Evolutionary conservation across 2,329 filamentous ascomycete genomes (phyloP).

Genomic region (Bisporella sp.): DNA sequence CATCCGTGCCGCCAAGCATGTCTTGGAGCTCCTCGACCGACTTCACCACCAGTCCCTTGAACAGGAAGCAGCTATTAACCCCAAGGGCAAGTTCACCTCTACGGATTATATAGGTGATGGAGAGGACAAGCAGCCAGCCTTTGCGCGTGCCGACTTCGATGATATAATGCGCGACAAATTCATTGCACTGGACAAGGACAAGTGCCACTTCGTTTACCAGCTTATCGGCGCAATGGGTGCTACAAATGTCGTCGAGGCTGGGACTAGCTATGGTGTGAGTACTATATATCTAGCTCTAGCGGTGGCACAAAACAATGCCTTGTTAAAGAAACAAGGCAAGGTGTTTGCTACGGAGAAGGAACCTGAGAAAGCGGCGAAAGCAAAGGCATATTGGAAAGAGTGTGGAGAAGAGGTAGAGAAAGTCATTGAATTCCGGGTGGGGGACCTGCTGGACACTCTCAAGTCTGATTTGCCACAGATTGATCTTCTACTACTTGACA

Average conservation of each 20-base stretch:
- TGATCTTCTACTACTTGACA: slow-evolving; percentile 54
- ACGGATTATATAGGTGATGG: slow-evolving; percentile 19
- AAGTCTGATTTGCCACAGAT: slow-evolving; percentile 37
- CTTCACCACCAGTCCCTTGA: slow-evolving; percentile 27
- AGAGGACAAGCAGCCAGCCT: slow-evolving; percentile 2
- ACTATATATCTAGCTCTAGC: slow-evolving; percentile 57
- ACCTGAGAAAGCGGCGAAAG: slow-evolving; percentile 41
- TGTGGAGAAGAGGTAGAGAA: slow-evolving; percentile 41
- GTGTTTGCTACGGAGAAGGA: slow-evolving; percentile 59
- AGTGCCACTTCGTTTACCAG: slow-evolving; percentile 49
- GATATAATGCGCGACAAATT: slow-evolving; percentile 47
- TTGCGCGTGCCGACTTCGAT: slow-evolving; percentile 20
- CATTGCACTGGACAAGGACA: slow-evolving; percentile 52
- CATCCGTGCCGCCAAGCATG: slow-evolving; percentile 19
- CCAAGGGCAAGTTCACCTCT: slow-evolving; percentile 7
- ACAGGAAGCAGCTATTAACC: slow-evolving; percentile 24
- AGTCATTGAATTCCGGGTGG: slow-evolving; percentile 49
- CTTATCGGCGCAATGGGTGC: slow-evolving; percentile 42
- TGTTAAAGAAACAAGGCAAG: slow-evolving; percentile 28
- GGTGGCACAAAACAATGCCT: slow-evolving; percentile 38
- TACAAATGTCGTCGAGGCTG: slow-evolving; percentile 48
- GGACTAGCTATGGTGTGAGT: slow-evolving; percentile 54
- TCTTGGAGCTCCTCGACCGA: slow-evolving; percentile 27
- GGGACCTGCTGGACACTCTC: slow-evolving; percentile 51
- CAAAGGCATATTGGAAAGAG: slow-evolving; percentile 45